A percentile compares a stretch with the other conserved stretches of the same genome.
Conservation (phyloP, 1,284 basidiomycete species). For the Coriolopsis trogii region DNA sequence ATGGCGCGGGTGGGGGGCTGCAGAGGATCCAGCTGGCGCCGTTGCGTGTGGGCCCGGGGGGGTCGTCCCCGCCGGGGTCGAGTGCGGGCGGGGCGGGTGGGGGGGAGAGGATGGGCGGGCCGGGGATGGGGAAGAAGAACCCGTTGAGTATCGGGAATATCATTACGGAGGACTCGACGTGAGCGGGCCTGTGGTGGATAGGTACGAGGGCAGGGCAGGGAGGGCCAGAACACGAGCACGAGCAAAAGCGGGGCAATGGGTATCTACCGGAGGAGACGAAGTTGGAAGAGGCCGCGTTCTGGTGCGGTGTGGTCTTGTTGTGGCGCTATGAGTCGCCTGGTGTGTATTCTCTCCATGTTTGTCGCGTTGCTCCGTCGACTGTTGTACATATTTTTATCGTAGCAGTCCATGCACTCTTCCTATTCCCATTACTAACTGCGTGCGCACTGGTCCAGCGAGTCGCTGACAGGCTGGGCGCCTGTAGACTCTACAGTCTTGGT, state of each 20-base stretch:
- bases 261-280: no score
- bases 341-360: no score
- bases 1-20: conserved; percentile 19
- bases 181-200: background rate
- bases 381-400: no score
- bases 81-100: conserved; percentile 29
- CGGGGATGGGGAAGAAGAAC: conserved; percentile 44
- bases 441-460: no score
- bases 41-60: conserved; percentile 33
- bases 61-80: conserved; percentile 30
- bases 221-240: background rate
- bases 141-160: conserved; percentile 75
- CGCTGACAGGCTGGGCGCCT: no score
- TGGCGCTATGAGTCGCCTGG: no score
- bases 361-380: no score
- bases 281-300: no score
- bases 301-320: no score
- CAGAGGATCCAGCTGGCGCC: conserved; percentile 63
- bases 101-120: conserved; percentile 24
- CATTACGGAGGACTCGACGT: conserved; percentile 52
- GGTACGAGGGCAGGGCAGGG: background rate
- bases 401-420: no score
- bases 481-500: no score
- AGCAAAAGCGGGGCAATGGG: background rate
- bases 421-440: no score